Conservation (phyloP, 805 yeast species). For the Lachancea thermotolerans region DNA sequence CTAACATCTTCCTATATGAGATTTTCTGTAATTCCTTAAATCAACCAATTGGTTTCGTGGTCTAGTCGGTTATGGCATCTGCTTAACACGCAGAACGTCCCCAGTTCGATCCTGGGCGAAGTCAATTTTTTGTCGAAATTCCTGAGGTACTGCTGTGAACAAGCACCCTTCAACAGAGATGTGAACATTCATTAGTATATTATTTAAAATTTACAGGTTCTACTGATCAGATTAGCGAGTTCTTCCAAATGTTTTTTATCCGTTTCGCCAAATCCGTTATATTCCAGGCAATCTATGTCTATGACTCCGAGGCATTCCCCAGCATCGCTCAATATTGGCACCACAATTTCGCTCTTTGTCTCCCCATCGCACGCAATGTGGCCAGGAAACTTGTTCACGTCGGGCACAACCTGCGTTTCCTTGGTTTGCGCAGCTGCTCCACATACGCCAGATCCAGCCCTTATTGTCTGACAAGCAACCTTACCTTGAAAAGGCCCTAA, state of each 20-base stretch:
- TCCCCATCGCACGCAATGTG: conserved; percentile 98
- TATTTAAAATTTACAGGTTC: conserved; percentile 46
- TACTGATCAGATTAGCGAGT: conserved; percentile 47
- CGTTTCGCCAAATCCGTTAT: conserved; percentile 56
- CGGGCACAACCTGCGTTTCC: conserved; percentile 65
- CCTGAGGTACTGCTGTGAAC: too few species aligned
- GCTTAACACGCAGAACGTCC: conserved; percentile 99
- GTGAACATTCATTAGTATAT: too few species aligned
- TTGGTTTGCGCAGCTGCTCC: conserved; percentile 66
- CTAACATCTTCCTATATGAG: too few species aligned
- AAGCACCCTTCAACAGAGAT: too few species aligned
- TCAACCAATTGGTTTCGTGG: conserved; percentile 75
- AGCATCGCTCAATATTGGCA: conserved; percentile 53
- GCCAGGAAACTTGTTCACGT: conserved; percentile 77
- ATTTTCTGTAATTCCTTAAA: too few species aligned
- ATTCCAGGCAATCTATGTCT: conserved; percentile 72
- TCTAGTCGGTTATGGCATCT: conserved; percentile 99
- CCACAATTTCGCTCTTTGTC: conserved; percentile 88
- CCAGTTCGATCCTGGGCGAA: conserved; percentile 99
- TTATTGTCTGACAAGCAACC: conserved; percentile 86
- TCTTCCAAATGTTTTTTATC: conserved; percentile 57
- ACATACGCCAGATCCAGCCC: conserved; percentile 83
- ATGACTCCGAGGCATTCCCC: conserved; percentile 62
- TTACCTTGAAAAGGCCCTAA: conserved; percentile 95
- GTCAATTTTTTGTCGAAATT: conserved; percentile 67